Conservation (phyloP, 2,329 filamentous ascomycete genomes). For the Stachybotrys chlorohalonatus region DNA sequence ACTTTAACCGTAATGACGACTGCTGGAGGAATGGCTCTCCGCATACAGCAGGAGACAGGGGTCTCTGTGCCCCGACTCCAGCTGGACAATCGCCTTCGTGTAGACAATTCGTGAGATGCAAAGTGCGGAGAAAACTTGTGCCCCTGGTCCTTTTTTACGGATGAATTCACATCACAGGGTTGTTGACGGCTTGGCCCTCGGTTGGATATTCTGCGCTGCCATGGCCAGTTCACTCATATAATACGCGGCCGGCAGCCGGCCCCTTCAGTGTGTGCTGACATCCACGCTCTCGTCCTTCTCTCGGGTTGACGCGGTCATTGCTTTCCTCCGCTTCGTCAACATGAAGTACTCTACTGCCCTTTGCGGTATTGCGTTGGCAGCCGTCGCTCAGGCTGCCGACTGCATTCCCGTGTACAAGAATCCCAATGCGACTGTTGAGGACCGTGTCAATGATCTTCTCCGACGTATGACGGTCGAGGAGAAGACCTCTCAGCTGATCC, state of each 20-base stretch:
- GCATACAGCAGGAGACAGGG: not conserved
- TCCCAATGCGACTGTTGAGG: constrained; percentile 50
- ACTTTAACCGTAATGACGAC: not conserved
- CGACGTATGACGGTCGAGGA: constrained; percentile 67
- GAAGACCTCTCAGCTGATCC: constrained; percentile 60
- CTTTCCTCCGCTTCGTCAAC: constrained; percentile 1
- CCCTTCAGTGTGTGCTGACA: not conserved
- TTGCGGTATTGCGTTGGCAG: constrained; percentile 13
- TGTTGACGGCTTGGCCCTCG: not conserved
- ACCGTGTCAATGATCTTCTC: constrained; percentile 57
- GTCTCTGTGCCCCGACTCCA: not conserved
- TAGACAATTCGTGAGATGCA: not conserved
- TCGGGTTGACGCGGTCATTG: not conserved
- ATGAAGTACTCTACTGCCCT: constrained; percentile 20
- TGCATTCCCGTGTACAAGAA: constrained; percentile 50
- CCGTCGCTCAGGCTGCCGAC: constrained; percentile 14
- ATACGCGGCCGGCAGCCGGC: not conserved
- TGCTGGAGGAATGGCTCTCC: not conserved
- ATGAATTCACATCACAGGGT: not conserved
- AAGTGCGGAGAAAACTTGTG: not conserved
- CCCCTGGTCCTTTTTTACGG: not conserved
- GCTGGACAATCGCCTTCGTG: not conserved
- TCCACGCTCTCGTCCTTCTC: not conserved
- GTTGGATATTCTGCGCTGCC: not conserved
- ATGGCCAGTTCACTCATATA: not conserved